Evolutionary conservation across 1,139 yeast genomes (phyloP).

Genomic region (Pichia cactophila): DNA sequence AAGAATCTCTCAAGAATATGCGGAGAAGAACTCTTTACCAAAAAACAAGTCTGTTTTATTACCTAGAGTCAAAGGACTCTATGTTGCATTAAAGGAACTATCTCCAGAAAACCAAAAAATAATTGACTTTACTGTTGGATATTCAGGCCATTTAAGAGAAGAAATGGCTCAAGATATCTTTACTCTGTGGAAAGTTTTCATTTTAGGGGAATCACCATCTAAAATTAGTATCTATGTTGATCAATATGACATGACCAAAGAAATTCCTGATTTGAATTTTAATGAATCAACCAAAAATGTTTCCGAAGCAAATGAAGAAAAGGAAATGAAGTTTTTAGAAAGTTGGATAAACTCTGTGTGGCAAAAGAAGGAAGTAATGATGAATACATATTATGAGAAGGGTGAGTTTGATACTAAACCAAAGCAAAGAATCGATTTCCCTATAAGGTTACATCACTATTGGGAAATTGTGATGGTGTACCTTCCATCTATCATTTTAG

Average conservation of each 20-base stretch:
- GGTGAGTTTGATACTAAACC: constrained; percentile 44
- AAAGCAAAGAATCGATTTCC: constrained; percentile 16
- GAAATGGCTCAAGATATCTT: constrained; percentile 75
- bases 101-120: constrained; percentile 55
- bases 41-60: constrained; percentile 48
- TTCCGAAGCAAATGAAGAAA: constrained; percentile 28
- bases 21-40: constrained; percentile 36
- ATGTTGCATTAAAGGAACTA: constrained; percentile 55
- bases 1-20: constrained; percentile 48
- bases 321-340: constrained; percentile 46
- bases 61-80: constrained; percentile 78
- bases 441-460: constrained; percentile 16
- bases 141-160: constrained; percentile 55
- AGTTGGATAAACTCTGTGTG: constrained; percentile 72
- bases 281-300: constrained; percentile 28
- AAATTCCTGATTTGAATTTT: constrained; percentile 48
- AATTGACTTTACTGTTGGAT: constrained; percentile 80
- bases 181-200: constrained; percentile 55
- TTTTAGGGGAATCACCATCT: constrained; percentile 67
- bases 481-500: not conserved
- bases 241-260: constrained; percentile 41
- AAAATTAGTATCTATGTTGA: constrained; percentile 57
- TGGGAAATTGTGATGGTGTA: constrained; percentile 10
- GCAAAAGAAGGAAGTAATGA: constrained; percentile 66
- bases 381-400: constrained; percentile 50